A percentile compares a stretch with the other conserved stretches of the same genome.
These are phyloP conservation scores for Eragrostis nindensis DNA, from an alignment of 176 grass and related monocot genomes.

Conservation along the genomic window DNA sequence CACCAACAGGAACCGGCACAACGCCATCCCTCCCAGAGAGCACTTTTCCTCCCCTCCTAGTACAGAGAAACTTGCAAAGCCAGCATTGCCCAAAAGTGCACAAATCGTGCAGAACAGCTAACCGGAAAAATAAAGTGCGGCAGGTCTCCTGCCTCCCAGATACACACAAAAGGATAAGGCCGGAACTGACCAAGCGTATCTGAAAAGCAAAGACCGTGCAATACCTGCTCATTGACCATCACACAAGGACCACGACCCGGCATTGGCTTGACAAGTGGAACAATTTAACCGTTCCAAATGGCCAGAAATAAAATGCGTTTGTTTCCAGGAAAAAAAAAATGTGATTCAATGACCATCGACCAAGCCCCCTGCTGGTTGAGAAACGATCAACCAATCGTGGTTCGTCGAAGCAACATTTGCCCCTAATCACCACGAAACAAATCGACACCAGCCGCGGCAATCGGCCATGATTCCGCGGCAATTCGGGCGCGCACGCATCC, in stretches of 20 bases:
- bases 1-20: background rate
- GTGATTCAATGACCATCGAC: background rate
- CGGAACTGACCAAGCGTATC: slow-evolving; percentile 19
- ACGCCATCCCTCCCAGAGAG: background rate
- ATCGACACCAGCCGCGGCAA: background rate
- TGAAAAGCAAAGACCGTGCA: background rate
- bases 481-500: background rate
- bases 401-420: background rate
- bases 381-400: background rate
- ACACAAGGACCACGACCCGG: background rate
- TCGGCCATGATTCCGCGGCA: background rate
- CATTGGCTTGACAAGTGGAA: slow-evolving; percentile 12
- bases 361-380: background rate
- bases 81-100: background rate
- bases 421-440: background rate
- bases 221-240: slow-evolving; percentile 7
- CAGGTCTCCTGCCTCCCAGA: slow-evolving; percentile 4
- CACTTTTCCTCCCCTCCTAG: background rate
- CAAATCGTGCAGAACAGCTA: background rate
- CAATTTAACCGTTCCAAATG: background rate
- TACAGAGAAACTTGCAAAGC: background rate
- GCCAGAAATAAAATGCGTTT: no score
- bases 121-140: background rate
- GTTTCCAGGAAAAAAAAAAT: background rate
- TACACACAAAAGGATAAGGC: slow-evolving; percentile 7